Evolutionary conservation across 345 rosid species (phyloP), one percentile per base, ranked within the genome.

Genomic region (Atalantia buxifolia): DNA sequence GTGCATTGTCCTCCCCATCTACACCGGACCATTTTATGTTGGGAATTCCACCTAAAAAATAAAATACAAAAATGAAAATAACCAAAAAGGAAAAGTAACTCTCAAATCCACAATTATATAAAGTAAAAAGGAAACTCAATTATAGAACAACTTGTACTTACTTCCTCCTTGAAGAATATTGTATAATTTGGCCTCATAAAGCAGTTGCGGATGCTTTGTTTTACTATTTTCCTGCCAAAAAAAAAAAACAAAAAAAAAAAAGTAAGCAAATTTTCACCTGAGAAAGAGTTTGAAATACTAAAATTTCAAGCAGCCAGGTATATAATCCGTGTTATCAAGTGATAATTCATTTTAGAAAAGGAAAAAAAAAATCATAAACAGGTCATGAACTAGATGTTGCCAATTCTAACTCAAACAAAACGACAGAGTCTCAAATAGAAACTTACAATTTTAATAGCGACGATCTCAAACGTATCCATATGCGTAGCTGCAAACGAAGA

Each of bases 401-500:
- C 35, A 25, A 56, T n/a, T 7, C 22, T 7, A 64, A 69, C n/a
- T 35, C 48, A 70, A 71, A 6, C 21, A 61, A 19, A 55, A 48
- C 21, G 31, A 67, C 25, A 30, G 42, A 25, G 16, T 38, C 60
- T 22, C 59, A 71, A 28, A 35, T n/a, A 7, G 76, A 66, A 25
- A 90, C 98, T 89, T 85, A 95, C 99, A 78, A 96, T 91, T 88
- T 96, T 96, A 69, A 93, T 88, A 50, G 99, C 98, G 36, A 95
- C 97, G 79, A 92, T 94, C 88, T 96, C 98, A 78, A 88, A 90
- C 28, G 99, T 88, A 72, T 94, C 95, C 60, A 92, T 84, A 81
- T 93, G 96, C 5, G 97, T 90, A 88, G 97, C 99, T 96, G 91
- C 76, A 59, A 61, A 71, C 8, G 6, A 69, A 71, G 31, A 60